These are phyloP conservation scores for Kipferlia bialata DNA, from an alignment of 78 protist species.

Conservation along the genomic window DNA sequence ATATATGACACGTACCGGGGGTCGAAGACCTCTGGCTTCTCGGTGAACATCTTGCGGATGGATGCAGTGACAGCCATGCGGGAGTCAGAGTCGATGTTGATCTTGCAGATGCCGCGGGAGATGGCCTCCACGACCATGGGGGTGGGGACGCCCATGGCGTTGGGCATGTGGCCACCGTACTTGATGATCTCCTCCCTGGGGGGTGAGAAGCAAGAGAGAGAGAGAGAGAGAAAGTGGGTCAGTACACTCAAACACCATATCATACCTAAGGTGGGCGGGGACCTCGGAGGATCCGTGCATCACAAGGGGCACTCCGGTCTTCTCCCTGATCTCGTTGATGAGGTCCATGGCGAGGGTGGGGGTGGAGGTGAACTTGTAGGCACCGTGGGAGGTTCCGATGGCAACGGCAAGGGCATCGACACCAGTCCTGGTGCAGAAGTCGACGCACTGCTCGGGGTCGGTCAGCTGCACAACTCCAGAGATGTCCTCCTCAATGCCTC, in stretches of 20 bases:
- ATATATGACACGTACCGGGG: too few relatives aligned
- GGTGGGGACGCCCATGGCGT: constrained; percentile 25
- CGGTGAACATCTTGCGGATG: constrained; percentile 19
- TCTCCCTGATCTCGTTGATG: not conserved
- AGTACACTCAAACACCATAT: too few relatives aligned
- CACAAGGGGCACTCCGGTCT: constrained; percentile 16
- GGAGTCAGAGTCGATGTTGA: constrained; percentile 36
- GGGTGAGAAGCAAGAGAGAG: too few relatives aligned
- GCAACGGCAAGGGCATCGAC: constrained; percentile 38
- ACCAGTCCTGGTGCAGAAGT: constrained; percentile 6
- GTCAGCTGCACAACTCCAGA: constrained; percentile 13
- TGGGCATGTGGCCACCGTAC: constrained; percentile 28
- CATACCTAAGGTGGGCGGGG: constrained; percentile 23
- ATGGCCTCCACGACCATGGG: not conserved
- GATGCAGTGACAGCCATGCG: constrained; percentile 23
- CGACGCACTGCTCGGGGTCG: constrained; percentile 28
- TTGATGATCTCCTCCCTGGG: constrained; percentile 2
- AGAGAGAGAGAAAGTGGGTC: too few relatives aligned
- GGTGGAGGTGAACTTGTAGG: constrained; percentile 28
- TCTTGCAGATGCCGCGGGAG: constrained; percentile 19
- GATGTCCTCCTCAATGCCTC: constrained; percentile 36
- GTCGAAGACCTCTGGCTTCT: constrained; percentile 24
- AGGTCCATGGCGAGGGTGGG: constrained; percentile 21
- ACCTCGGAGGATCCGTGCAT: constrained; percentile 41
- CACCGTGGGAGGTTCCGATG: constrained; percentile 39